Evolutionary conservation across 164 flowering plant species (phyloP), one percentile per base, ranked within the genome.

Genomic region (Stephania yunnanensis): DNA sequence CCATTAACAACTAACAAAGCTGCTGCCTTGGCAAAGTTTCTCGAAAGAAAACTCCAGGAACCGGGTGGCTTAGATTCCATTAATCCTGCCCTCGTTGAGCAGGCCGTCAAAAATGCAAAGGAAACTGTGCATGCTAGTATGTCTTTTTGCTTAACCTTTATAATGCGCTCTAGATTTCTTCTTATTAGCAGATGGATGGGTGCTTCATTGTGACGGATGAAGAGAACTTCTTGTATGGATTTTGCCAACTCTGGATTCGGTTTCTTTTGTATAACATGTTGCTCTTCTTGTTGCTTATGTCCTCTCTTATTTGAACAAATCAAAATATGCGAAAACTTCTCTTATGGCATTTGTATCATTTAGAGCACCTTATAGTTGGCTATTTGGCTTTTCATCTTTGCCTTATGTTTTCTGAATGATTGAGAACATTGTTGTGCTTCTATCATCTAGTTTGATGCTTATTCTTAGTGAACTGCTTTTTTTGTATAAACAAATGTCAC

Each of bases 1-100:
- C 91, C 98, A 0, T 61, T 92, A 80, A 86, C 83, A 63, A 94
- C 98, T 31, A 94, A 94, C 81, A 94, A 94, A 83, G 98, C 97
- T 15, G 98, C 94, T 66, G 98, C 98, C 13, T 80, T 94, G 76
- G 95, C 97, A 7, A 94, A 92, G 78, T 94, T 94, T 77, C 87
- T 94, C 3, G 89, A 94, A 58, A 84, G 98, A 69, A 94, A 92
- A 75, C 87, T 91, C 25, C 90, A 92, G 78, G 92, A 88, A 13
- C 97, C 98, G 52, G 80, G 84, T 78, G 98, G 96, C 17, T 84
- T 92, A 86, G 82, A 85, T 64, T 83, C 91, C 71, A 76, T 94
- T 9, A 82, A 92, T 48, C 97, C 97, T 7, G 83, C 81, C 68
- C 86, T 92, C 68, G 50, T 94, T 53, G 90, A 94, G 73, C 74